A percentile compares a stretch with the other conserved stretches of the same genome.
phyloP scores from a whole-genome alignment of 192 early-diverging fungal species.

The Allomyces macrogynus region DNA sequence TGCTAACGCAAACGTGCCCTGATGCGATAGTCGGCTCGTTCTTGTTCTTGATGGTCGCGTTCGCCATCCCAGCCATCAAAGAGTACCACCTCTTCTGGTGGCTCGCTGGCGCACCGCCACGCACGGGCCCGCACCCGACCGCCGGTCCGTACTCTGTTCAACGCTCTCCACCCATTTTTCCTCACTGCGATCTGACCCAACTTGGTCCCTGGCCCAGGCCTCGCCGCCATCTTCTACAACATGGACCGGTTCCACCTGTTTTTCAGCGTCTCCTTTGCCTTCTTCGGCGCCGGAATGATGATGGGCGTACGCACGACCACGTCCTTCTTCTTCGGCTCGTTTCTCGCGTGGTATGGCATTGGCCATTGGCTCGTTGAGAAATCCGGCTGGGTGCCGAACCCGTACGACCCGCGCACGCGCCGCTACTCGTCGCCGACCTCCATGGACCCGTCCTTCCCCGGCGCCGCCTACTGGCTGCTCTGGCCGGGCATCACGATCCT shows the following conservation, averaged over 20 bases:
- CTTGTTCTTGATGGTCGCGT: not conserved
- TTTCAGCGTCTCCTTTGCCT: not conserved
- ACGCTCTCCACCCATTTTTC: too few relatives aligned
- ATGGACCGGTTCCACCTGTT: not conserved
- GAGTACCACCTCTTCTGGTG: not conserved
- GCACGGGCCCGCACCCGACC: not conserved
- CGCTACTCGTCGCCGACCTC: not conserved
- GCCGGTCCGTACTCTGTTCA: not conserved
- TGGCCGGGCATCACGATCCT: not conserved
- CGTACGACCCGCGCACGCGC: not conserved
- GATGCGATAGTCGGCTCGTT: not conserved
- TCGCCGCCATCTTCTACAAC: not conserved
- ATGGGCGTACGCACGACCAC: not conserved
- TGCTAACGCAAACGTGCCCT: too few relatives aligned
- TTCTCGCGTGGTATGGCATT: not conserved
- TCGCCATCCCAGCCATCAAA: not conserved
- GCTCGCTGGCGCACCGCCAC: not conserved
- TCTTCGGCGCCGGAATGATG: not conserved
- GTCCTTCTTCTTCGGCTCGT: not conserved
- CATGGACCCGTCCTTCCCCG: not conserved
- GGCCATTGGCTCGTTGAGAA: not conserved
- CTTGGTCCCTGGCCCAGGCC: too few relatives aligned
- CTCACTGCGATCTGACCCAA: too few relatives aligned
- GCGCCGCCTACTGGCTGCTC: not conserved
- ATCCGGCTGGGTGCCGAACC: not conserved